These are phyloP conservation scores for Rhizophora mangle DNA, from an alignment of 345 rosid species.

Conservation along the genomic window DNA sequence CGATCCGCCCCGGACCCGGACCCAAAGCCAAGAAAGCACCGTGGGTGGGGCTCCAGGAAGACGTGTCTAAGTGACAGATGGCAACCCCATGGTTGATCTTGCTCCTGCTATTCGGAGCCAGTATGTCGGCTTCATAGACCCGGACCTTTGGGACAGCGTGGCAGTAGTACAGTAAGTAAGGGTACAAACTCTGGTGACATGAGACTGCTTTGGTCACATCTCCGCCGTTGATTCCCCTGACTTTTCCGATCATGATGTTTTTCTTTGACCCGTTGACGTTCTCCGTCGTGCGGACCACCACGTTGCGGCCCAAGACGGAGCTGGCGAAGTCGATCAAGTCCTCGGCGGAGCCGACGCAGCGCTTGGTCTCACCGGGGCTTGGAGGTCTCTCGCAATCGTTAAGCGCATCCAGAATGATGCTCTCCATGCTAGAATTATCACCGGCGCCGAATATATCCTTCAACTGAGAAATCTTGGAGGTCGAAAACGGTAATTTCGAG, in stretches of 20 bases:
- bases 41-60: conserved; percentile 73
- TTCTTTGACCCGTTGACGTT: conserved; percentile 51
- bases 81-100: conserved; percentile 76
- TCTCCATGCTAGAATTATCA: conserved; percentile 61
- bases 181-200: conserved; percentile 83
- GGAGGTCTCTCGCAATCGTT: conserved; percentile 69
- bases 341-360: conserved; percentile 80
- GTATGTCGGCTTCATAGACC: conserved; percentile 66
- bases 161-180: conserved; percentile 76
- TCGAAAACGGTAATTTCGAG: conserved; percentile 60
- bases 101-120: conserved; percentile 43
- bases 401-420: conserved; percentile 47
- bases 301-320: conserved; percentile 54
- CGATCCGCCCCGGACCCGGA: conserved; percentile 68
- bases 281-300: conserved; percentile 58
- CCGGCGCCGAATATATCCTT: conserved; percentile 47
- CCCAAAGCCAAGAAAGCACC: conserved; percentile 75
- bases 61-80: conserved; percentile 82
- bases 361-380: conserved; percentile 72
- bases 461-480: conserved; percentile 29
- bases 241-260: conserved; percentile 50
- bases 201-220: conserved; percentile 68
- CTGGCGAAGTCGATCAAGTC: conserved; percentile 86
- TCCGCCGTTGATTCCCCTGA: conserved; percentile 66
- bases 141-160: conserved; percentile 92